phyloP scores from a whole-genome alignment of 2,329 filamentous ascomycete genomes.

The Rutstroemia sydowiana region DNA sequence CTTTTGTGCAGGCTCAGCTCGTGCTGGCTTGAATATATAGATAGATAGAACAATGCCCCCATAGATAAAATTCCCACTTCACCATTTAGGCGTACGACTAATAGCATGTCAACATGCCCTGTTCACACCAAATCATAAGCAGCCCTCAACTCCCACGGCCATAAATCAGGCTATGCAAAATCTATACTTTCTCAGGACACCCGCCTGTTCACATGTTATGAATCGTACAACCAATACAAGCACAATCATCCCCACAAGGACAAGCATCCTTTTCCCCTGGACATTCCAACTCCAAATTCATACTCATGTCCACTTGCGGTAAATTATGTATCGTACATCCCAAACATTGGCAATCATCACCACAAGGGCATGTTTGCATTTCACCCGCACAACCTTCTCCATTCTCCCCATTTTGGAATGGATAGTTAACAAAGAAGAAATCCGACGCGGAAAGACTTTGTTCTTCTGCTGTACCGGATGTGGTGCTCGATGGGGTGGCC shows the following conservation, averaged over 20 bases:
- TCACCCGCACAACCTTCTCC: conserved; percentile 44
- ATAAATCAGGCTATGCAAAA: too few species aligned
- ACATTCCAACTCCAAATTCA: too few species aligned
- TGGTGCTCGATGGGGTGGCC: conserved; percentile 25
- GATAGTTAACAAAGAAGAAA: conserved; percentile 54
- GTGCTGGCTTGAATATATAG: too few species aligned
- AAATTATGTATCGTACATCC: conserved; percentile 47
- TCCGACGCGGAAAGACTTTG: conserved; percentile 41
- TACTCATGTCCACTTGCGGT: conserved; percentile 16
- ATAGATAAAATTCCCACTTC: too few species aligned
- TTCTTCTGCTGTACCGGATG: conserved; percentile 36
- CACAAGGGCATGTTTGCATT: conserved; percentile 46
- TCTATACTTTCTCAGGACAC: background rate
- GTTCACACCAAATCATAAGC: too few species aligned
- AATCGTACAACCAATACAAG: conserved; percentile 49
- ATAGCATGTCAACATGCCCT: too few species aligned
- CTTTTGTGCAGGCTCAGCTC: too few species aligned
- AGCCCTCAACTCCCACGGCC: too few species aligned
- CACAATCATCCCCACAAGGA: conserved; percentile 51
- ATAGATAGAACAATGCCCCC: too few species aligned
- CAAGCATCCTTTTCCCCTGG: conserved; percentile 41
- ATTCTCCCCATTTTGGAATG: conserved; percentile 36
- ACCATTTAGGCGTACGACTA: too few species aligned
- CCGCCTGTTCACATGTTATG: too few species aligned
- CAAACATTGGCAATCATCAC: conserved; percentile 51